These are phyloP conservation scores for Fusarium kyushuense DNA, from an alignment of 2,329 filamentous ascomycete species.

Conservation along the genomic window DNA sequence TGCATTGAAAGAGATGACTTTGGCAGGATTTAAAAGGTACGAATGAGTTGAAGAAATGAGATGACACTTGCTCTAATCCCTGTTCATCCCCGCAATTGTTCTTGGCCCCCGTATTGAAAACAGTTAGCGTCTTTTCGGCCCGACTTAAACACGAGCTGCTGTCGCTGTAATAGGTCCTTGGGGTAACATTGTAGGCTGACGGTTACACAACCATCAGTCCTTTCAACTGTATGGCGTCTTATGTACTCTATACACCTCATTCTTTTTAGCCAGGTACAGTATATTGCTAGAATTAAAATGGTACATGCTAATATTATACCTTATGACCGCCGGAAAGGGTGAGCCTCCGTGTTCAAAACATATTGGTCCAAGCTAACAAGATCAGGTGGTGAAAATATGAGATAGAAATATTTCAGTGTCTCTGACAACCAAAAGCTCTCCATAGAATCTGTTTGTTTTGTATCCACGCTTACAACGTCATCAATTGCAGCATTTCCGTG, in stretches of 20 bases:
- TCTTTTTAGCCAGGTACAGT: too few species aligned
- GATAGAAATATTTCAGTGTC: slow-evolving; percentile 81
- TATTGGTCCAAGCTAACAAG: slow-evolving; percentile 75
- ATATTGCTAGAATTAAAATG: neutral
- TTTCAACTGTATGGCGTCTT: neutral
- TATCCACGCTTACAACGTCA: slow-evolving; percentile 55
- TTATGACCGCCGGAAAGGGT: slow-evolving; percentile 54
- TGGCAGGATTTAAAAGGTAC: slow-evolving; percentile 20
- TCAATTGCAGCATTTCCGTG: slow-evolving; percentile 62
- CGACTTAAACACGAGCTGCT: slow-evolving; percentile 23
- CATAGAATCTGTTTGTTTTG: slow-evolving; percentile 68
- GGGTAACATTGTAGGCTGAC: slow-evolving; percentile 1
- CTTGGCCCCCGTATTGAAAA: neutral
- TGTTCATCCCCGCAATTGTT: slow-evolving; percentile 28
- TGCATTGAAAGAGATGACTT: neutral
- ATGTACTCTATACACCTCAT: too few species aligned
- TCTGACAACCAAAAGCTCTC: slow-evolving; percentile 81
- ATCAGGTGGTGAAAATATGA: slow-evolving; percentile 75
- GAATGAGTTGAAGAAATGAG: slow-evolving; percentile 3
- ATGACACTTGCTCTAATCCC: slow-evolving; percentile 4
- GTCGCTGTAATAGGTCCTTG: neutral
- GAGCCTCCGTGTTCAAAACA: slow-evolving; percentile 69
- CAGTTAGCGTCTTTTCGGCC: slow-evolving; percentile 17
- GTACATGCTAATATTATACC: too few species aligned
- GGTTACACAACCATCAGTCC: neutral